Evolutionary conservation across 208 protist genomes (phyloP).

Genomic region (Trypanosoma platydactyli): DNA sequence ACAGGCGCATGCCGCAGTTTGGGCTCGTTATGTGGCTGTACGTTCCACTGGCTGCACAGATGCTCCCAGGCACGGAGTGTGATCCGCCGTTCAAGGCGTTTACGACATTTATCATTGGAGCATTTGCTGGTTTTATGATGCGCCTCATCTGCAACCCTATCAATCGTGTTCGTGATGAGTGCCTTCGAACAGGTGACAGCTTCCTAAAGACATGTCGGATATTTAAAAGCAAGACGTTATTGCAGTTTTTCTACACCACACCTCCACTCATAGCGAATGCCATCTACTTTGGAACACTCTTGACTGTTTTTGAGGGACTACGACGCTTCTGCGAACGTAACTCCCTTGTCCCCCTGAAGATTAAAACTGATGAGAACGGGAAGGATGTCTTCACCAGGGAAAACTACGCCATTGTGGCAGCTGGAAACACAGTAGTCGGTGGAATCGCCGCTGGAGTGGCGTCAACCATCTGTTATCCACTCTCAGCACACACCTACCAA

Average conservation of each 20-base stretch:
- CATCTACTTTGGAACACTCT: slow-evolving; percentile 84
- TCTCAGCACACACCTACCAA: slow-evolving; percentile 84
- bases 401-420: slow-evolving; percentile 62
- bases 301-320: slow-evolving; percentile 88
- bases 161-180: slow-evolving; percentile 82
- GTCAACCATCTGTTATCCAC: slow-evolving; percentile 84
- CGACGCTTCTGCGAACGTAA: slow-evolving; percentile 87
- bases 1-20: slow-evolving; percentile 76
- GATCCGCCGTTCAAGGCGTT: slow-evolving; percentile 73
- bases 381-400: slow-evolving; percentile 47
- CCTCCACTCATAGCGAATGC: slow-evolving; percentile 85
- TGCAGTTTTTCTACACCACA: slow-evolving; percentile 88
- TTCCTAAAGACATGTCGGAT: slow-evolving; percentile 48
- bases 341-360: slow-evolving; percentile 16
- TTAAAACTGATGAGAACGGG: slow-evolving; percentile 22
- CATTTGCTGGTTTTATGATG: slow-evolving; percentile 81
- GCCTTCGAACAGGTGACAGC: slow-evolving; percentile 63
- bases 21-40: slow-evolving; percentile 90
- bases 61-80: slow-evolving; percentile 63
- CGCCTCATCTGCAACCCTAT: slow-evolving; percentile 85
- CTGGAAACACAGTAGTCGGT: slow-evolving; percentile 68
- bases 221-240: slow-evolving; percentile 79
- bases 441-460: slow-evolving; percentile 79
- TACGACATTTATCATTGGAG: slow-evolving; percentile 80
- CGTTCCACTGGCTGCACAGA: slow-evolving; percentile 56